Percentiles rank a stretch among this genome's conserved stretches.
Evolutionary conservation across 352 stramenopile species (phyloP).

Genomic region (Phytophthora sansomeana): DNA sequence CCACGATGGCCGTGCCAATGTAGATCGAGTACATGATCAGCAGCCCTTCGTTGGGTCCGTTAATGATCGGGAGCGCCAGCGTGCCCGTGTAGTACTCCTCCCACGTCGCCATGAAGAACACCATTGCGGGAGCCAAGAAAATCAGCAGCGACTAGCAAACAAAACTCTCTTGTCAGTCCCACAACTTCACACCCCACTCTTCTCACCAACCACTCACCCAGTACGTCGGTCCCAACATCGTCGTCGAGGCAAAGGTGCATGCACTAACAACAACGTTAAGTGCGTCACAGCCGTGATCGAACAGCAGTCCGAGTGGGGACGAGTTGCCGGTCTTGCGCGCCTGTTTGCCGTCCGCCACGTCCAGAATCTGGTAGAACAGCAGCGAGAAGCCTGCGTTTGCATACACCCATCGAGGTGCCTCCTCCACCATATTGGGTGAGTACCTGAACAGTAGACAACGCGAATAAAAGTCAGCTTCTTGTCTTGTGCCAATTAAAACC

Average conservation of each 20-base stretch:
- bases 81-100: conserved; percentile 98
- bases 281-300: conserved; percentile 88
- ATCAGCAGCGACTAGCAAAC: conserved; percentile 72
- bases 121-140: conserved; percentile 75
- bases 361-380: conserved; percentile 84
- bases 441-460: conserved; percentile 31
- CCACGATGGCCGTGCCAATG: conserved; percentile 66
- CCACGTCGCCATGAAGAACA: conserved; percentile 99
- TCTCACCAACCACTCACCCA: conserved; percentile 71
- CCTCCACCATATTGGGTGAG: conserved; percentile 88
- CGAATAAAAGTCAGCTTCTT: conserved; percentile 38
- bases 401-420: conserved; percentile 80
- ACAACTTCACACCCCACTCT: not conserved
- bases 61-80: conserved; percentile 95
- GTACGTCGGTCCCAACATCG: conserved; percentile 85
- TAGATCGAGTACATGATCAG: conserved; percentile 91
- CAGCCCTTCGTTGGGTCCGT: conserved; percentile 97
- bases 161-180: conserved; percentile 10
- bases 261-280: conserved; percentile 87
- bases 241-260: conserved; percentile 86
- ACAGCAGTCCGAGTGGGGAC: conserved; percentile 83
- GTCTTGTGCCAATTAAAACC: not conserved
- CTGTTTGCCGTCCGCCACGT: conserved; percentile 90
- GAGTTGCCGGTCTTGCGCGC: conserved; percentile 89
- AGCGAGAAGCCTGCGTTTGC: conserved; percentile 69